phyloP scores from a whole-genome alignment of 345 rosid genomes.

The Melastoma malabathricum region DNA sequence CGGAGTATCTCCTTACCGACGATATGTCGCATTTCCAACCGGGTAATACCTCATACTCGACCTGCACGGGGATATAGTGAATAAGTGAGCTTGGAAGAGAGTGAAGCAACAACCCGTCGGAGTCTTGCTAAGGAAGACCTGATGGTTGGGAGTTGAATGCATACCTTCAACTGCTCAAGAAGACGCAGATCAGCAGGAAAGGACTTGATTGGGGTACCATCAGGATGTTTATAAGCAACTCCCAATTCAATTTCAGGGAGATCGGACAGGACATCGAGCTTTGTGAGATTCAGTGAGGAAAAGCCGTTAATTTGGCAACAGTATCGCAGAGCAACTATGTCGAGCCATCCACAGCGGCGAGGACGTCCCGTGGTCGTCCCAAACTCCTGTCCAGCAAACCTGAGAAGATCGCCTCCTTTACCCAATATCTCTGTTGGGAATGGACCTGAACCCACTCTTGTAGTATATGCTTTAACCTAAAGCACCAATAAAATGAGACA shows the following conservation, averaged over 20 bases:
- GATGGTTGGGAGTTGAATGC: constrained; percentile 4
- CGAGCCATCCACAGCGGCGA: constrained; percentile 99
- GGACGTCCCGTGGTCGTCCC: constrained; percentile 99
- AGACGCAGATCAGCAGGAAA: constrained; percentile 77
- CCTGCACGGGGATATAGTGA: constrained; percentile 23
- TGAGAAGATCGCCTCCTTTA: constrained; percentile 73
- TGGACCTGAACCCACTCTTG: constrained; percentile 99
- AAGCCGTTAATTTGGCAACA: constrained; percentile 87
- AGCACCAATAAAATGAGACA: not conserved
- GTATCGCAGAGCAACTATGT: constrained; percentile 75
- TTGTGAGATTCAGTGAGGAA: constrained; percentile 90
- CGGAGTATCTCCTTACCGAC: constrained; percentile 50
- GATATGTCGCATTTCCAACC: constrained; percentile 92
- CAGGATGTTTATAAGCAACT: constrained; percentile 48
- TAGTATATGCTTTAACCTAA: constrained; percentile 94
- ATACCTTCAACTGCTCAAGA: constrained; percentile 68
- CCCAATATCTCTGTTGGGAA: constrained; percentile 92
- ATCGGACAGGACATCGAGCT: constrained; percentile 86
- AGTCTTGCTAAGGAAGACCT: not conserved
- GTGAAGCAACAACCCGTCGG: no score
- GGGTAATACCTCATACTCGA: constrained; percentile 78
- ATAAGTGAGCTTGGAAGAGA: no score
- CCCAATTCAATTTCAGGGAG: constrained; percentile 73
- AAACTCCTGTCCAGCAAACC: constrained; percentile 87
- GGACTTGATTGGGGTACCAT: constrained; percentile 70